A percentile compares a stretch with the other conserved stretches of the same genome.
phyloP scores from a whole-genome alignment of 208 protist genomes.

The Acanthamoeba healyi region DNA sequence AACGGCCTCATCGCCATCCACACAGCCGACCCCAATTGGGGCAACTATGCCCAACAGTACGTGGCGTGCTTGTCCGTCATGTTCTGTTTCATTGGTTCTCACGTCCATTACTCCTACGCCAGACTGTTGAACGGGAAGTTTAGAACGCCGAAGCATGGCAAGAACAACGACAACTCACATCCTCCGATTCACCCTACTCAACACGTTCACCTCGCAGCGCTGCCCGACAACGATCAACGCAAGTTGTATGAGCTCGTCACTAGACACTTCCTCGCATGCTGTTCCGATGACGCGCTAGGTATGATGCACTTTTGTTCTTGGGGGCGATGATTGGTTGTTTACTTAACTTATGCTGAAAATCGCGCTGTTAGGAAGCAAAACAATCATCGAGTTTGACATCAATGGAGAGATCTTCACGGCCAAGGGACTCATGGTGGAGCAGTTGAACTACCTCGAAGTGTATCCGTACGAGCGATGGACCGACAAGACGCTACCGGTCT shows the following conservation, averaged over 20 bases:
- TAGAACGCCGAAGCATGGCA: constrained; percentile 94
- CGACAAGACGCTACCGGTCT: constrained; percentile 94
- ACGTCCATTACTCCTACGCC: not conserved
- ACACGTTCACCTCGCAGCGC: not conserved
- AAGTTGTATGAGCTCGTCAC: constrained; percentile 97
- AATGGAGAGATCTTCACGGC: constrained; percentile 87
- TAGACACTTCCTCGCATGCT: constrained; percentile 98
- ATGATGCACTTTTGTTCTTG: too few relatives aligned
- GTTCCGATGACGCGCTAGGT: constrained; percentile 91
- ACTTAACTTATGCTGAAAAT: not conserved
- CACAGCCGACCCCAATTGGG: constrained; percentile 83
- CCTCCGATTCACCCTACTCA: constrained; percentile 98
- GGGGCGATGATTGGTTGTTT: not conserved
- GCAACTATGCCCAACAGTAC: constrained; percentile 83
- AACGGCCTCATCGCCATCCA: constrained; percentile 92
- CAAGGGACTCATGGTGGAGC: constrained; percentile 92
- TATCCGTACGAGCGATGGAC: constrained; percentile 90
- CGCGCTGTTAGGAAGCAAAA: constrained; percentile 81
- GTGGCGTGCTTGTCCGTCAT: not conserved
- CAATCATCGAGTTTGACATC: constrained; percentile 16
- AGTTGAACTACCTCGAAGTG: constrained; percentile 96
- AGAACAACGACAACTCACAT: constrained; percentile 98
- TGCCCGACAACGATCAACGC: constrained; percentile 58
- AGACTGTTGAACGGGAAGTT: constrained; percentile 88
- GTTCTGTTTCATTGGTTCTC: not conserved